Percentiles rank a stretch among this genome's conserved stretches.
Conservation (phyloP, 805 yeast genomes). For the Ogataea minuta region DNA sequence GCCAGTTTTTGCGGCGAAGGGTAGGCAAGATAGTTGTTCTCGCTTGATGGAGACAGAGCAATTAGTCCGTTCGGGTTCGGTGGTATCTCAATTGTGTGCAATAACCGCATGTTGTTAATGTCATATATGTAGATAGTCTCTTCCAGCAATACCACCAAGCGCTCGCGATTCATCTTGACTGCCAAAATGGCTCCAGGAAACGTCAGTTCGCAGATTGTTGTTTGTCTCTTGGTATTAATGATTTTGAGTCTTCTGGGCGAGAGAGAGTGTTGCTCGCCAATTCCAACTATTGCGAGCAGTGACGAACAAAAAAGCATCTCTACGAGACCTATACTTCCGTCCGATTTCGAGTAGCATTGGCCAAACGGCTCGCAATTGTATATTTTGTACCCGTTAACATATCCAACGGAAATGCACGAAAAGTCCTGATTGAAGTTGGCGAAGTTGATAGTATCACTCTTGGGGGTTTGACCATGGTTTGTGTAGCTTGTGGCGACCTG, state of each 20-base stretch:
- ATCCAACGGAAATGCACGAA: conserved; percentile 72
- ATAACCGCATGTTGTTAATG: conserved; percentile 80
- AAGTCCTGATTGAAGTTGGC: conserved; percentile 87
- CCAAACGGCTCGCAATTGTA: conserved; percentile 87
- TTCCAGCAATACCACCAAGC: conserved; percentile 77
- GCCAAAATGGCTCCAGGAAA: conserved; percentile 79
- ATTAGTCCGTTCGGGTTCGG: conserved; percentile 59
- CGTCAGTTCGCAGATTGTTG: conserved; percentile 82
- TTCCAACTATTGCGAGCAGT: conserved; percentile 77
- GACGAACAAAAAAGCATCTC: conserved; percentile 93
- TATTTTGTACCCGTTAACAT: conserved; percentile 63
- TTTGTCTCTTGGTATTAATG: conserved; percentile 69
- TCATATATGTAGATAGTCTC: conserved; percentile 89
- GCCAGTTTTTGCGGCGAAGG: conserved; percentile 68
- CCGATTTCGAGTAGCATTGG: conserved; percentile 51
- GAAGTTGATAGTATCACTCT: conserved; percentile 37
- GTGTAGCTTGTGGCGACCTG: conserved; percentile 17
- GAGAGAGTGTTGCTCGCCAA: conserved; percentile 68
- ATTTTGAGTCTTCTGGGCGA: conserved; percentile 85
- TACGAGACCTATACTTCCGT: conserved; percentile 69
- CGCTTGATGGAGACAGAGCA: conserved; percentile 54
- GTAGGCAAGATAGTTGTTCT: conserved; percentile 60
- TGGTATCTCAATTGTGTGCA: conserved; percentile 69
- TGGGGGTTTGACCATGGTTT: conserved; percentile 10
- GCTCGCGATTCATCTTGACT: conserved; percentile 76